Conservation (phyloP, 345 rosid genomes). For the Brassica cretica region DNA sequence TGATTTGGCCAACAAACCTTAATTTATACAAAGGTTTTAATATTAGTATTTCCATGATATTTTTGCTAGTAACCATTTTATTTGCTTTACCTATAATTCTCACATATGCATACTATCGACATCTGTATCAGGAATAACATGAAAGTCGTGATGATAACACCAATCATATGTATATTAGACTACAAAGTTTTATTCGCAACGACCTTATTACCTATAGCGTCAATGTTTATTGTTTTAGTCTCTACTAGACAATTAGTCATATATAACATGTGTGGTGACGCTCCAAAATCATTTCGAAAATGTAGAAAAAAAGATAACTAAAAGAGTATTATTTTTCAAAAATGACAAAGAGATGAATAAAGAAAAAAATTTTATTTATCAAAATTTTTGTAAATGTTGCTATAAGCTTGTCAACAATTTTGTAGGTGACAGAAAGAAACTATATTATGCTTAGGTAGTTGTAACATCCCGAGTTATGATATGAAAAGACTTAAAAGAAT, state of each 20-base stretch:
- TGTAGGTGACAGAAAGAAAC: background rate
- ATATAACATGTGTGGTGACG: background rate
- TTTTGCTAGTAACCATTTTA: background rate
- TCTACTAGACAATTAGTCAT: background rate
- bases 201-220: background rate
- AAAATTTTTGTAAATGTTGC: background rate
- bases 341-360: background rate
- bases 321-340: background rate
- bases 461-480: no score
- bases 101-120: background rate
- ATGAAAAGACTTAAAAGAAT: no score
- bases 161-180: background rate
- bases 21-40: background rate
- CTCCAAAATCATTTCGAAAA: background rate
- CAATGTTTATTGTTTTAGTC: background rate
- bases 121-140: background rate
- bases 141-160: background rate
- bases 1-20: slow-evolving; percentile 18
- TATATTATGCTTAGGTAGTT: no score
- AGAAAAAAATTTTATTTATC: background rate
- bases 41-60: background rate
- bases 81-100: background rate
- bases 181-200: background rate
- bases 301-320: background rate
- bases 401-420: no score